phyloP scores from a whole-genome alignment of 2,329 filamentous ascomycete genomes.

The Lecanicillium sp. region DNA sequence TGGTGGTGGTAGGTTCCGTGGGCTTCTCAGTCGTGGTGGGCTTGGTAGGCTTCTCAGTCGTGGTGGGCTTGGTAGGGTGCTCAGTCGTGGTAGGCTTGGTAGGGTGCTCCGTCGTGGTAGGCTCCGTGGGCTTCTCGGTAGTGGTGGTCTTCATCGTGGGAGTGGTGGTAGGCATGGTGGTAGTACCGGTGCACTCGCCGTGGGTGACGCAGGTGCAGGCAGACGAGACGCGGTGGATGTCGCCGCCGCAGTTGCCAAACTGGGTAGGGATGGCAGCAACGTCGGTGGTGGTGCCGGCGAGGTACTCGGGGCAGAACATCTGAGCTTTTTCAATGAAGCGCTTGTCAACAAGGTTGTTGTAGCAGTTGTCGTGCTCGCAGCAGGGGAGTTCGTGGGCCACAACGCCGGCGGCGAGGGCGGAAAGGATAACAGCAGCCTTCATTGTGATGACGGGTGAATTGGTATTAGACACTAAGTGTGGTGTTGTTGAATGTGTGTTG shows the following conservation, averaged over 20 bases:
- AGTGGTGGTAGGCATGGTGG: constrained; percentile 8
- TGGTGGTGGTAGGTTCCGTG: constrained; percentile 7
- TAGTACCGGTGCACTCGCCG: constrained; percentile 10
- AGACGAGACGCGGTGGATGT: constrained; percentile 20
- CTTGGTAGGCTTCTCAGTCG: constrained; percentile 7
- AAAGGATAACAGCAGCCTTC: constrained; percentile 24
- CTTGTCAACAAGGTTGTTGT: constrained; percentile 24
- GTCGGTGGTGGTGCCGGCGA: constrained; percentile 20
- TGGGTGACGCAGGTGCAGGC: constrained; percentile 30
- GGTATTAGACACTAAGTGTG: background rate
- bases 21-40: constrained; percentile 5
- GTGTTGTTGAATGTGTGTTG: constrained; percentile 6
- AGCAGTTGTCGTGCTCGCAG: constrained; percentile 26
- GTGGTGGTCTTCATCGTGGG: constrained; percentile 5
- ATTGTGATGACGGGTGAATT: constrained; percentile 16
- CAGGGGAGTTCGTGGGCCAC: constrained; percentile 19
- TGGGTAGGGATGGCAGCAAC: constrained; percentile 20
- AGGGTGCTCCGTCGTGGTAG: background rate
- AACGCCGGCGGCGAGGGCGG: constrained; percentile 22
- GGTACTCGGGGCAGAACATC: constrained; percentile 24
- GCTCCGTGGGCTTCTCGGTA: background rate
- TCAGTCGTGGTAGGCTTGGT: constrained; percentile 7
- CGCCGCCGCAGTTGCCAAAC: constrained; percentile 20
- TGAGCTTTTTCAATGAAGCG: constrained; percentile 20
- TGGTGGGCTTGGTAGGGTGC: constrained; percentile 6